Evolutionary conservation across 495 filamentous ascomycete species (phyloP).

Genomic region (Daldinia caldariorum): DNA sequence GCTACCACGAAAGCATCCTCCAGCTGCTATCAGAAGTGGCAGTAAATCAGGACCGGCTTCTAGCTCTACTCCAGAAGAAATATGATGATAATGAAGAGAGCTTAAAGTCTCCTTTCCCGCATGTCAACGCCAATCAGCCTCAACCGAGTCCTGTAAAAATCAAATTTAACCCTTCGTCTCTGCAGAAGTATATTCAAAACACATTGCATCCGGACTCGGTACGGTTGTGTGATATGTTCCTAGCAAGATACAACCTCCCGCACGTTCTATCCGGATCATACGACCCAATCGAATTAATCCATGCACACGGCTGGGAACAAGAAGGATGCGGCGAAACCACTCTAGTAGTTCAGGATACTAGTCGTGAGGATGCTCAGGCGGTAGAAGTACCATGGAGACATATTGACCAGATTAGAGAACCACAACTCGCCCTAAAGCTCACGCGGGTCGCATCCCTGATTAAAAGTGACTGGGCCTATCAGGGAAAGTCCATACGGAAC

Average conservation of each 20-base stretch:
- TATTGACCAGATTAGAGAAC: conserved; percentile 26
- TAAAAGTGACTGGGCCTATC: conserved; percentile 23
- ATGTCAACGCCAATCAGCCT: neutral
- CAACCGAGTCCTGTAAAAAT: conserved; percentile 13
- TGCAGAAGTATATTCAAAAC: conserved; percentile 20
- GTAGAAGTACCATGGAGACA: conserved; percentile 32
- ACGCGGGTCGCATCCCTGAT: conserved; percentile 9
- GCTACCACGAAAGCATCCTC: conserved; percentile 1
- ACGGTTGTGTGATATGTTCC: conserved; percentile 30
- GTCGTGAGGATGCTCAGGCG: neutral
- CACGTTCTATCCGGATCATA: conserved; percentile 32
- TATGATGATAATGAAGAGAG: conserved; percentile 3
- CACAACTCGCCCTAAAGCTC: conserved; percentile 5
- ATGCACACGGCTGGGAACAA: conserved; percentile 31
- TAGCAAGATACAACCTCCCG: conserved; percentile 31
- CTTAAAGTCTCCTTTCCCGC: neutral
- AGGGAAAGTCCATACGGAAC: conserved; percentile 28
- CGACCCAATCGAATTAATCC: conserved; percentile 32
- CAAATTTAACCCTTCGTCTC: conserved; percentile 8
- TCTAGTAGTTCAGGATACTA: conserved; percentile 5
- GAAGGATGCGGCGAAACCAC: conserved; percentile 18
- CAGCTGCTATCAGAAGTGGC: conserved; percentile 18
- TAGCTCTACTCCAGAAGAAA: conserved; percentile 6
- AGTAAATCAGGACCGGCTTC: conserved; percentile 13
- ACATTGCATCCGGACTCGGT: conserved; percentile 27